A percentile compares a stretch with the other conserved stretches of the same genome.
Conservation (phyloP, 2,329 filamentous ascomycete genomes). For the Sclerotiophoma versabilis region DNA sequence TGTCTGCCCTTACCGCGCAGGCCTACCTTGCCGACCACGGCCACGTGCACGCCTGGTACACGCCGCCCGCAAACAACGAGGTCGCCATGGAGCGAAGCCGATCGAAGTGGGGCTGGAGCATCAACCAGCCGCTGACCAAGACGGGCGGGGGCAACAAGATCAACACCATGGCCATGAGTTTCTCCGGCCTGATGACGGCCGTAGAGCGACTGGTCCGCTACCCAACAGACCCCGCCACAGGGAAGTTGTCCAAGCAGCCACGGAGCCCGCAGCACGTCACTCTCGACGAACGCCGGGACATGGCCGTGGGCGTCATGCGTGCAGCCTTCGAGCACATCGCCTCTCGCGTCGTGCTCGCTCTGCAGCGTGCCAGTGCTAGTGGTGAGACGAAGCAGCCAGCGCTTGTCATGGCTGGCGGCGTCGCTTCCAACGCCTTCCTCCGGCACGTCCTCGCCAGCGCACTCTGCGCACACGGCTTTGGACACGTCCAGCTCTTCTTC, state of each 20-base stretch:
- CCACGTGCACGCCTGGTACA: constrained; percentile 59
- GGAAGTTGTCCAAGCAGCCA: constrained; percentile 37
- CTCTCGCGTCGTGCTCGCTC: constrained; percentile 73
- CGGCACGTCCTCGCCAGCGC: constrained; percentile 68
- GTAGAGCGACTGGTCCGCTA: constrained; percentile 65
- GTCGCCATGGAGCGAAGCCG: constrained; percentile 61
- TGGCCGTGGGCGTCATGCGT: constrained; percentile 79
- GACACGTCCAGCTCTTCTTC: constrained; percentile 68
- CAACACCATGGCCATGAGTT: constrained; percentile 54
- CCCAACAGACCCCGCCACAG: constrained; percentile 39
- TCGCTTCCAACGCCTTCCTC: constrained; percentile 84
- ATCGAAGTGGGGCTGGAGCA: constrained; percentile 68
- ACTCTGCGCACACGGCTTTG: constrained; percentile 72
- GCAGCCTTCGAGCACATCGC: constrained; percentile 87
- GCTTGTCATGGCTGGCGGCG: constrained; percentile 86
- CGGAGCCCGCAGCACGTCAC: constrained; percentile 53
- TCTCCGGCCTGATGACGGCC: constrained; percentile 73
- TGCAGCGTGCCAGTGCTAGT: constrained; percentile 58
- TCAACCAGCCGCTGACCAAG: constrained; percentile 72
- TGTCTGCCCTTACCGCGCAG: constrained; percentile 24
- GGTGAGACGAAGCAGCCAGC: constrained; percentile 49
- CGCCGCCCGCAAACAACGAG: constrained; percentile 64
- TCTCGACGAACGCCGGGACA: constrained; percentile 67
- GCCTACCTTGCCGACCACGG: constrained; percentile 26
- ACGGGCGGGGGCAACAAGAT: constrained; percentile 41